Percentiles rank a stretch among this genome's conserved stretches.
Evolutionary conservation across 345 rosid genomes (phyloP).

Genomic region (Iberis pinnata): DNA sequence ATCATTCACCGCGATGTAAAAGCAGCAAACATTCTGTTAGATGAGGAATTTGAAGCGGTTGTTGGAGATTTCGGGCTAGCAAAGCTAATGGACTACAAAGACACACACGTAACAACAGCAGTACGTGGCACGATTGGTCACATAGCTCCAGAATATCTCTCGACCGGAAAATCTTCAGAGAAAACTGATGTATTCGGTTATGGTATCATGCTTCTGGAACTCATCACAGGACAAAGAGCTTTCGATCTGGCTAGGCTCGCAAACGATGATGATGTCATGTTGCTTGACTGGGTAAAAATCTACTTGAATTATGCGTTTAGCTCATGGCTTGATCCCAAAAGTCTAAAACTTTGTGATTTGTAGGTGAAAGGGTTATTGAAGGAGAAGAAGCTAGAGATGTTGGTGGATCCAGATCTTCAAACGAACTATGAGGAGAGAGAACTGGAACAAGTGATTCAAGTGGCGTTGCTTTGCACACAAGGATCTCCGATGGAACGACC

Average conservation of each 20-base stretch:
- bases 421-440: conserved; percentile 63
- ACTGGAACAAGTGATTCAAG: conserved; percentile 89
- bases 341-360: background rate
- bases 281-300: conserved; percentile 85
- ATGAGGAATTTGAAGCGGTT: conserved; percentile 95
- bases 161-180: conserved; percentile 94
- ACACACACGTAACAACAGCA: conserved; percentile 94
- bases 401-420: conserved; percentile 90
- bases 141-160: conserved; percentile 93
- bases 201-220: conserved; percentile 93
- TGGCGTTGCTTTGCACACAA: conserved; percentile 88
- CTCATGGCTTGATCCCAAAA: background rate
- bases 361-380: conserved; percentile 95
- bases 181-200: conserved; percentile 96
- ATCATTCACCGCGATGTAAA: conserved; percentile 97
- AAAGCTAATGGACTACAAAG: conserved; percentile 97
- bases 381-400: conserved; percentile 88
- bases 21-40: conserved; percentile 92
- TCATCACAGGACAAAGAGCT: conserved; percentile 93
- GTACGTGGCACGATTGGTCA: conserved; percentile 97
- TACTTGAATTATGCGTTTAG: background rate
- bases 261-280: conserved; percentile 93
- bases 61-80: conserved; percentile 98
- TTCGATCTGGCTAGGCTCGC: conserved; percentile 97
- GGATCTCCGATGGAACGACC: conserved; percentile 90